Evolutionary conservation across 192 early-diverging fungal genomes (phyloP), one percentile per base, ranked within the genome.

Genomic region (Linnemannia exigua): DNA sequence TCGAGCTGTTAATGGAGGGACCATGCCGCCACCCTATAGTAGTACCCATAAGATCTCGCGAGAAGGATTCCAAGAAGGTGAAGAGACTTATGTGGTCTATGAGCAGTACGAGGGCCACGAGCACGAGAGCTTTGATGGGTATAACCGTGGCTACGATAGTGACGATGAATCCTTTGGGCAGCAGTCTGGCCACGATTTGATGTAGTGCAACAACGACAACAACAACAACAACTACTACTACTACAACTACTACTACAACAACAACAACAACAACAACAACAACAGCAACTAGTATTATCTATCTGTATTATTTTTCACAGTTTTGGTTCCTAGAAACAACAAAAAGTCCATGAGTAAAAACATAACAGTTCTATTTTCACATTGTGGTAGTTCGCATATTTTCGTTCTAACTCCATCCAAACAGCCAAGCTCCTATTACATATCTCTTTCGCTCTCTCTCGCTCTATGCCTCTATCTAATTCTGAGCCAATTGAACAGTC

Each of bases 401-500:
- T n/a, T n/a, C n/a, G n/a, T n/a, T n/a, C n/a, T n/a, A n/a, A n/a
- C n/a, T n/a, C n/a, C n/a, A n/a, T n/a, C n/a, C n/a, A n/a, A n/a
- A n/a, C n/a, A n/a, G n/a, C n/a, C n/a, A 3, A 31, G 12, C 12
- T 61, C 22, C 12, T 15, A 63, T 11, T 25, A 8, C 5, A 15
- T 22, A 63, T 63, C 28, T 16, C 58, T 25, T 63, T 15, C 8
- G 2, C 58, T 25, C 58, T 28, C 28, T 1, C 28, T n/a, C 28
- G 11, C 5, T 1, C 7, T 22, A n/a, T 31, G 28, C 58, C 9
- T 25, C 4, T 11, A 3, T 63, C 25, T 80, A 46, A 52, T 66
- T 70, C 7, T 87, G 75, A n/a, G 84, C 82, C 38, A 89, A 67
- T 41, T 89, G 88, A n/a, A 92, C 87, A 12, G 89, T 92, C 69